Conservation (phyloP, 331 rosid species). For the Erythrophleum ivorense region DNA sequence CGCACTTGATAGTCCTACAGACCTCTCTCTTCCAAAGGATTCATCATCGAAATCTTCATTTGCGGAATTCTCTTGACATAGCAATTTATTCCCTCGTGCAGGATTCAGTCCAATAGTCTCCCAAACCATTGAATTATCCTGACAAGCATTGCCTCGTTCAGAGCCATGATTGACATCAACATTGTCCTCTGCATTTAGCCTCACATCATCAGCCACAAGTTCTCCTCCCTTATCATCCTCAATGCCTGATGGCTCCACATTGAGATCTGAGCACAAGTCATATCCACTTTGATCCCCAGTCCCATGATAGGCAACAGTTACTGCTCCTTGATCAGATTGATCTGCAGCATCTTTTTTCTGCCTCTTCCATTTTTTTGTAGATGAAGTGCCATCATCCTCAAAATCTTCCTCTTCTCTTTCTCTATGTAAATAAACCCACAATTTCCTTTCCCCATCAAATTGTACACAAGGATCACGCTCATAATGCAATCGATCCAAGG, state of each 20-base stretch:
- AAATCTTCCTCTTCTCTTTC: constrained; percentile 99
- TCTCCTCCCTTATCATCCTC: constrained; percentile 75
- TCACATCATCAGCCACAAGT: constrained; percentile 54
- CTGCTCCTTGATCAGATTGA: constrained; percentile 82
- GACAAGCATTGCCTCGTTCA: constrained; percentile 62
- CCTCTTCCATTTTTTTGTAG: constrained; percentile 98
- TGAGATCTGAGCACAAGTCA: constrained; percentile 92
- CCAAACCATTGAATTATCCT: constrained; percentile 65
- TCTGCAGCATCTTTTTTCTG: constrained; percentile 90
- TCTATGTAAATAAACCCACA: constrained; percentile 98
- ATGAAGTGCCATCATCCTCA: constrained; percentile 98
- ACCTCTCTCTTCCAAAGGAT: constrained; percentile 76
- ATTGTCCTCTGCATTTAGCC: constrained; percentile 59
- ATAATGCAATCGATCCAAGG: constrained; percentile 97
- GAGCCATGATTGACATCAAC: constrained; percentile 57
- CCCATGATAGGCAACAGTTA: constrained; percentile 73
- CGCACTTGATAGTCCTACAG: constrained; percentile 65
- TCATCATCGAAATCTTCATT: constrained; percentile 92
- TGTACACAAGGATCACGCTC: constrained; percentile 99
- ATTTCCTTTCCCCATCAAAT: constrained; percentile 92
- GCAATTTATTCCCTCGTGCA: constrained; percentile 55
- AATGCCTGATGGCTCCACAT: constrained; percentile 68
- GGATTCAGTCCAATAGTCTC: constrained; percentile 65
- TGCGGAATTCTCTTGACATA: constrained; percentile 93
- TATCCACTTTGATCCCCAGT: constrained; percentile 71